Percentiles rank a stretch among this genome's conserved stretches.
Evolutionary conservation across 164 flowering plant genomes (phyloP).

Genomic region (Macadamia tetraphylla): DNA sequence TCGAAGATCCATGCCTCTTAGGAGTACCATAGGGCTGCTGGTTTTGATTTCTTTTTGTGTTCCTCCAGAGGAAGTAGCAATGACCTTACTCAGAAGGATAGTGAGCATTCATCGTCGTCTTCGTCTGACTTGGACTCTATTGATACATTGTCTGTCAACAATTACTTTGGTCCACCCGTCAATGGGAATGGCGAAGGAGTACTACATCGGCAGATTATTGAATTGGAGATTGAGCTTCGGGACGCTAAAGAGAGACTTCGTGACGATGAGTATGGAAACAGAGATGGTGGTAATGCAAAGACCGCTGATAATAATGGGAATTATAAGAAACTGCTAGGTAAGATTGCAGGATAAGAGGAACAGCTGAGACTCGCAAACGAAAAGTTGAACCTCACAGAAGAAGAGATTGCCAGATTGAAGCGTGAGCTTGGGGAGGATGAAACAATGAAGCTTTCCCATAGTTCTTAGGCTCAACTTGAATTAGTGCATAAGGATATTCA

Average conservation of each 20-base stretch:
- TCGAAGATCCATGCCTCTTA: constrained; percentile 25
- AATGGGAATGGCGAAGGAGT: constrained; percentile 32
- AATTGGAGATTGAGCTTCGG: constrained; percentile 53
- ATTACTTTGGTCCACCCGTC: constrained; percentile 21
- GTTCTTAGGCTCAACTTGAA: constrained; percentile 13
- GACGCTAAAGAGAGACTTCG: constrained; percentile 48
- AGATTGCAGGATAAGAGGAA: constrained; percentile 33
- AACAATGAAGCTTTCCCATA: constrained; percentile 7
- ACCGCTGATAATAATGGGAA: background rate
- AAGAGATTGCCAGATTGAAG: constrained; percentile 44
- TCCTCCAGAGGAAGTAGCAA: constrained; percentile 43
- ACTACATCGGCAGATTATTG: constrained; percentile 32
- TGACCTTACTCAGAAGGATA: constrained; percentile 42
- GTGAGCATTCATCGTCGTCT: constrained; percentile 44
- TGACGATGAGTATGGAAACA: constrained; percentile 31
- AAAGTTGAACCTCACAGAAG: constrained; percentile 36
- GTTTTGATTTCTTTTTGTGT: constrained; percentile 77
- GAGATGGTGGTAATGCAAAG: constrained; percentile 15
- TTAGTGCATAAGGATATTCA: constrained; percentile 6
- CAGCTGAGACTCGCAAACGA: constrained; percentile 38
- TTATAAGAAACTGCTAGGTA: constrained; percentile 20
- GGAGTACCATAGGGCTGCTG: constrained; percentile 61
- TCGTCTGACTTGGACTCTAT: constrained; percentile 62
- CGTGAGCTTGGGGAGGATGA: constrained; percentile 34
- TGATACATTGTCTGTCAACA: constrained; percentile 47